Conservation (phyloP, 169 alveolate genomes). For the Cardiosporidium cionae region DNA sequence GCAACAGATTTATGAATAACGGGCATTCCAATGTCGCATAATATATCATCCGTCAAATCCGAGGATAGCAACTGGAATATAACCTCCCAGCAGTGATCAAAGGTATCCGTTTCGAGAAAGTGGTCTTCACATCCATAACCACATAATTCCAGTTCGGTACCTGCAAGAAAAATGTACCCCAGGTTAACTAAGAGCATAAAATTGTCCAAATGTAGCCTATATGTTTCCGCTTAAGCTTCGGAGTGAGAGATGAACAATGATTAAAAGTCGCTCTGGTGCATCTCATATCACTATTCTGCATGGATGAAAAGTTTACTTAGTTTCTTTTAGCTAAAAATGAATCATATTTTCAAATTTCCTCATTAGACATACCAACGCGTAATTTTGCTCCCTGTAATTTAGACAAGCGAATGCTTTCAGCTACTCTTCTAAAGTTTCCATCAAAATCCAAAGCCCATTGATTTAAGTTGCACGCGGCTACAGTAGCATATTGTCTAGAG, state of each 20-base stretch:
- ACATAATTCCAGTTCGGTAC: slow-evolving; percentile 28
- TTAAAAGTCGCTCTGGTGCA: neutral
- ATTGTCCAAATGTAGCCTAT: neutral
- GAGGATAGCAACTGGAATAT: slow-evolving; percentile 42
- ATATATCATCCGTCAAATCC: slow-evolving; percentile 44
- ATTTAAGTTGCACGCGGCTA: slow-evolving; percentile 41
- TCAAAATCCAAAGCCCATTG: slow-evolving; percentile 46
- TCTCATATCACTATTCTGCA: neutral
- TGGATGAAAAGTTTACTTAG: neutral
- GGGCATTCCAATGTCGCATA: slow-evolving; percentile 75
- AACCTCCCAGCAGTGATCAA: slow-evolving; percentile 66
- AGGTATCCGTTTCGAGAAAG: slow-evolving; percentile 72
- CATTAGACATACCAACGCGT: slow-evolving; percentile 2
- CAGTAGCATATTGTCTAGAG: neutral
- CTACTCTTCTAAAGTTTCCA: slow-evolving; percentile 35
- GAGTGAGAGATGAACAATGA: neutral
- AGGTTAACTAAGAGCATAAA: neutral
- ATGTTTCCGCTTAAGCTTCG: neutral
- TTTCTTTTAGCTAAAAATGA: neutral
- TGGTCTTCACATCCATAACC: slow-evolving; percentile 74
- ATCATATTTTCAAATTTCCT: neutral
- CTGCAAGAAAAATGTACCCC: neutral
- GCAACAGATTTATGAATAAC: slow-evolving; percentile 46
- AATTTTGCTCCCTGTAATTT: slow-evolving; percentile 14
- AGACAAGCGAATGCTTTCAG: slow-evolving; percentile 31